Base-by-base conservation (phyloP, 2,329 filamentous ascomycete genomes). In the Zarea fungicola region DNA sequence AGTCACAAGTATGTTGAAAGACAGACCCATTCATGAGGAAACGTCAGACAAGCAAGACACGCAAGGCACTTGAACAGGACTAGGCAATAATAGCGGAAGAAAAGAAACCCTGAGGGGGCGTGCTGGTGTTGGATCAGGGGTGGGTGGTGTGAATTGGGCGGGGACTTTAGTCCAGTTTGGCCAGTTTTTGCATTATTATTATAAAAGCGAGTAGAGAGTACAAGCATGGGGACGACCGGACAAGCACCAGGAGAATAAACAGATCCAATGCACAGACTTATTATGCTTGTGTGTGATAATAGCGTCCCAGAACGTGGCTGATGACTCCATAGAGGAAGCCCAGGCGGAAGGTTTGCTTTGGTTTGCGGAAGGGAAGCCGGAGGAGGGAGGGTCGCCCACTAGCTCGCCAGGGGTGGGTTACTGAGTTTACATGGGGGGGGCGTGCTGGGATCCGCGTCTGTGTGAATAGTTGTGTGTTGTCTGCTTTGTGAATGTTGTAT, bases 291-390 rank as follows among this genome's bases (percentile, higher is more conserved):
- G 16, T 32, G 35, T 14, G 28, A 42, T 32, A 11, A 42, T 32
- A 18, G 40, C 40, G 26, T 21, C 6, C 10, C 28, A 14, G 19
- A 13, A 31, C 18, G 43, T 47, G 44, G 43, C 43, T 46, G 43
- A n/a, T n/a, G n/a, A 35, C 18, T 39, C 34, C 42, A 36, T 10
- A n/a, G 21, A 43, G 41, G 19, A 31, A 43, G 34, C 32, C 26
- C 18, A 40, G 44, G 18, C 26, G 35, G 44, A 10, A 32, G 6
- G 26, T 32, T 40, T 47, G 35, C 26, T 32, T 47, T 45, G 31
- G 41, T 45, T 36, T 47, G 44, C 44, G 44, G 43, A 46, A 39
- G 25, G 19, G 43, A 46, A 46, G 34, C 43, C 43, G 43, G 43
- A 47, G 26, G 35, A 40, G 40, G 26, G 35, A 40, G 22, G 35